Conservation (phyloP, 2,329 filamentous ascomycete species). For the Fusarium devonianum region DNA sequence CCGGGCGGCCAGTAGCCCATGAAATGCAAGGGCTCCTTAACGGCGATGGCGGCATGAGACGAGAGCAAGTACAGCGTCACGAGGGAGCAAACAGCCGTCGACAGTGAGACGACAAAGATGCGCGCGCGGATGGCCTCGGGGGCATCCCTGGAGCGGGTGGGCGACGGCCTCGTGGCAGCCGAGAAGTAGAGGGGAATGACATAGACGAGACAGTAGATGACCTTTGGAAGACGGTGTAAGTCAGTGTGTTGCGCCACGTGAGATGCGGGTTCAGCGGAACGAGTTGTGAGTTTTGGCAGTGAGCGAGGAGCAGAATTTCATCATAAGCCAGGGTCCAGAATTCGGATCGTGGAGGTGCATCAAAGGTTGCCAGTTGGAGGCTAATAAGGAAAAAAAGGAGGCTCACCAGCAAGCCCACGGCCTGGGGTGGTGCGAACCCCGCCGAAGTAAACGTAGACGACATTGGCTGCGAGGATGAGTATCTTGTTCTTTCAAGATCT, state of each 20-base stretch:
- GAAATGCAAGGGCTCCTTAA: constrained; percentile 64
- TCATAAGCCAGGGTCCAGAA: background rate
- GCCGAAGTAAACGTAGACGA: constrained; percentile 13
- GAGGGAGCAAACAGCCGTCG: constrained; percentile 72
- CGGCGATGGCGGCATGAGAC: constrained; percentile 53
- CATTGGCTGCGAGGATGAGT: constrained; percentile 10
- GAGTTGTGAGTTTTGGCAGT: constrained; percentile 28
- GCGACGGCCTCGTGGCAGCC: constrained; percentile 78
- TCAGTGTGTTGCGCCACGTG: constrained; percentile 8
- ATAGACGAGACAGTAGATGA: constrained; percentile 86
- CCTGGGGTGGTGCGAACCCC: constrained; percentile 35
- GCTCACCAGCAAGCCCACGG: constrained; percentile 37
- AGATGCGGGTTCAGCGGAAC: background rate
- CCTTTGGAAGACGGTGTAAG: constrained; percentile 45
- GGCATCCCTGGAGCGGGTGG: constrained; percentile 81
- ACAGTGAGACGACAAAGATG: constrained; percentile 79
- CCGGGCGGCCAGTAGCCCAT: constrained; percentile 85
- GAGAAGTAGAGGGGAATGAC: constrained; percentile 91
- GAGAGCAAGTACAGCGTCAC: constrained; percentile 71
- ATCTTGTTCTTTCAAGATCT: background rate
- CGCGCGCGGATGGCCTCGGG: constrained; percentile 88
- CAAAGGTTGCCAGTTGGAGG: background rate
- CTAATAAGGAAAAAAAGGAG: constrained; percentile 7
- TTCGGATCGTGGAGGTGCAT: background rate
- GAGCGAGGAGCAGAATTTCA: background rate